Conservation (phyloP, 441 rosid genomes). For the Adansonia madagascariensis region DNA sequence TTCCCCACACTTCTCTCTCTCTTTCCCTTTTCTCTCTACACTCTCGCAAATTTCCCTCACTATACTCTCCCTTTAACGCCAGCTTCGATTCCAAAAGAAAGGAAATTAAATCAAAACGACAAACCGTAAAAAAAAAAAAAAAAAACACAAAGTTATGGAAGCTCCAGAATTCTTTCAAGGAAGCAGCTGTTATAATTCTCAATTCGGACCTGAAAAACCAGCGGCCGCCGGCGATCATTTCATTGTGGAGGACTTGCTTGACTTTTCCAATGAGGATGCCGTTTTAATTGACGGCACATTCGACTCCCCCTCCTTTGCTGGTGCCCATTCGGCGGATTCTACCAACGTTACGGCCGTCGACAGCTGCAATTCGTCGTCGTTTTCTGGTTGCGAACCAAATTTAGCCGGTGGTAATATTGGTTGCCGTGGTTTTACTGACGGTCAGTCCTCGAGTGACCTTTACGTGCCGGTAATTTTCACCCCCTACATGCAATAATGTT, state of each 20-base stretch:
- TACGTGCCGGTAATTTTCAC: conserved; percentile 69
- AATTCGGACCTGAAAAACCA: conserved; percentile 47
- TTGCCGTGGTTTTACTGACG: conserved; percentile 45
- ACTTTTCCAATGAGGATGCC: conserved; percentile 78
- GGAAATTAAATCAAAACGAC: background rate
- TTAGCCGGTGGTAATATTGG: conserved; percentile 41
- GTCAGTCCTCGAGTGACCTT: conserved; percentile 66
- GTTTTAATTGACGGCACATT: conserved; percentile 38
- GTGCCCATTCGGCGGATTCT: conserved; percentile 55
- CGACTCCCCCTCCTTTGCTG: conserved; percentile 28
- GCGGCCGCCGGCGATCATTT: conserved; percentile 66
- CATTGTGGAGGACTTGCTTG: conserved; percentile 83
- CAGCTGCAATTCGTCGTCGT: conserved; percentile 66
- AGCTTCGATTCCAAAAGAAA: background rate
- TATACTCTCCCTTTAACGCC: conserved; percentile 30
- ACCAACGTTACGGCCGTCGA: conserved; percentile 60
- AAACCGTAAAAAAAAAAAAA: background rate
- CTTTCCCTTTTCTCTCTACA: conserved; percentile 34
- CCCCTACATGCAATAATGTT: background rate
- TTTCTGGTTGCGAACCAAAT: conserved; percentile 48
- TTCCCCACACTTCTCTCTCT: conserved; percentile 42
- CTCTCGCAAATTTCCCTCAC: conserved; percentile 38
- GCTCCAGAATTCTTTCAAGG: conserved; percentile 53
- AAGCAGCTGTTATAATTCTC: conserved; percentile 45
- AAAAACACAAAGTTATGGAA: conserved; percentile 40